Evolutionary conservation across 129 eudicot species (phyloP).

Genomic region (sunflower (Helianthus annuus)): DNA sequence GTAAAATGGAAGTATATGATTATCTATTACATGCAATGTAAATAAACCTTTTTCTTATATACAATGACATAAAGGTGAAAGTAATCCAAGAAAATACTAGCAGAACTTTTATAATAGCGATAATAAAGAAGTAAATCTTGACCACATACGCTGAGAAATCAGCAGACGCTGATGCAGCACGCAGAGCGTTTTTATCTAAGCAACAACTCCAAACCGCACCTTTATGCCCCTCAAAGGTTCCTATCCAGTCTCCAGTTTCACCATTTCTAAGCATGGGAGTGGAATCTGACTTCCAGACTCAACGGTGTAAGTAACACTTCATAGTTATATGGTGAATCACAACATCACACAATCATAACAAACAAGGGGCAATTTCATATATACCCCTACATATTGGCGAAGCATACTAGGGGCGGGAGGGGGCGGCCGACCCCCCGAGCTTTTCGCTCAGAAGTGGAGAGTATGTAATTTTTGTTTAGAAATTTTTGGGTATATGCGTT

Average conservation of each 20-base stretch:
- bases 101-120: not conserved
- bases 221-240: constrained; percentile 80
- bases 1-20: not conserved
- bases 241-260: constrained; percentile 87
- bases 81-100: not conserved
- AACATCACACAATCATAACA: too few species aligned
- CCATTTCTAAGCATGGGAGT: constrained; percentile 84
- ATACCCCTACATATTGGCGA: too few species aligned
- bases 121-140: not conserved
- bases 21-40: too few species aligned
- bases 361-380: too few species aligned
- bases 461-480: too few species aligned
- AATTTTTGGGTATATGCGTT: too few species aligned
- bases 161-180: constrained; percentile 84
- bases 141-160: constrained; percentile 79
- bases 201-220: constrained; percentile 95
- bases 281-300: constrained; percentile 48
- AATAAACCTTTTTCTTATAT: too few species aligned
- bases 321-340: not conserved
- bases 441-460: too few species aligned
- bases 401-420: too few species aligned
- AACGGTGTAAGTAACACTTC: not conserved
- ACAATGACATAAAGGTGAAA: too few species aligned
- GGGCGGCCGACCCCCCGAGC: too few species aligned
- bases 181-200: constrained; percentile 63